Evolutionary conservation across 257 asterid species (phyloP), one percentile per base, ranked within the genome.

Genomic region (Buddleja alternifolia): DNA sequence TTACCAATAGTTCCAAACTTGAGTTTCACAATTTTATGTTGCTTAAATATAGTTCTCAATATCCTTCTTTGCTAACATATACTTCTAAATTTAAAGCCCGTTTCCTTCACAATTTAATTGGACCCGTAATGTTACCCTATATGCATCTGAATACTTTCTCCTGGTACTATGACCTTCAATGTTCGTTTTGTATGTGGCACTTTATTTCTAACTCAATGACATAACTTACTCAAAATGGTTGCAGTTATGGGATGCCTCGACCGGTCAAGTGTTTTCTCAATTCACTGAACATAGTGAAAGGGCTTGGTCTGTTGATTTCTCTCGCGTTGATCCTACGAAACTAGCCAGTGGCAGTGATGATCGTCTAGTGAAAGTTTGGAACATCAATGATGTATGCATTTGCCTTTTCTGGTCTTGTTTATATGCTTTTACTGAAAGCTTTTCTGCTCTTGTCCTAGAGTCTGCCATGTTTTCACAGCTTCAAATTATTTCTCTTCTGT

Each of bases 281-380:
- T 84, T 82, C 64, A 67, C 6, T 9, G 99, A 90, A 82, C 97
- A 93, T 70, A 75, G 69, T 54, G 83, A 87, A 78, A 87, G 99
- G 86, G 96, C 96, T 54, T 93, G 99, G 99, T 93, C 95, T 67
- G 99, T 90, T 66, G 96, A 90, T 75, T 93, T 93, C 81, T 93
- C 99, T 67, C 86, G 58, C 39, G 79, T 75, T 58, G 91, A 88
- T 79, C 99, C 99, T 21, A 93, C 72, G 39, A 90, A 80, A 60
- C 80, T 93, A 67, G 95, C 83, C 60, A 93, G 99, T 79, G 97
- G 99, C 54, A 84, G 99, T 69, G 97, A 93, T 73, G 99, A 93
- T 74, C 87, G 90, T 60, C 62, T 79, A 75, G 99, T 93, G 78
- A 93, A 90, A 79, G 55, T 93, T 66, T 93, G 99, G 99, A 90